Base-by-base conservation (phyloP, 768 basidiomycete species). In the Calocera viscosa region DNA sequence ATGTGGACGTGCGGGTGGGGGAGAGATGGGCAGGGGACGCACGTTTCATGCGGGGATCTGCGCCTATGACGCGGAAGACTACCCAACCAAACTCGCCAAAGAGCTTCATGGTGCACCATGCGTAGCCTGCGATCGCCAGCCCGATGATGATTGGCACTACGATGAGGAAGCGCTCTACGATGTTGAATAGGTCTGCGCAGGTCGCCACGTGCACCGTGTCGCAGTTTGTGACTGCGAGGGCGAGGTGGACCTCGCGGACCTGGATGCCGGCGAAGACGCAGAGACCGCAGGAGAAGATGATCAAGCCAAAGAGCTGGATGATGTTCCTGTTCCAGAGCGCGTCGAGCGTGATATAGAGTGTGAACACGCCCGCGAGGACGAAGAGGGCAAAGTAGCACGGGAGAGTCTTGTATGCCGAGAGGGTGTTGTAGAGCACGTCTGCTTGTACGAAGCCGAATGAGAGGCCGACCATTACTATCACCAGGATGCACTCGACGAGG, bases 31-130 rank as follows among this genome's bases (percentile, higher is more conserved):
- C 66, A 33, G 10, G 28, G n/a, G n/a, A n/a, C 84, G 67, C 69
- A 90, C 91, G 82, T 77, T 91, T 92, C 83, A 89, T 86, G 71
- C 81, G 87, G 10, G 88, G 88, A 71, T 91, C 89, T 35, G 91
- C 91, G 32, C 71, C 90, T 24, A 92, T 90, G 38, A 89, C 85
- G 72, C 91, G 91, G 79, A 93, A 93, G 73, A 93, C 89, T 41
- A 89, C 90, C 91, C 91, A 93, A 49, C 91, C 91, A 73, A 93
- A 93, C 76, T 93, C 91, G 49, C 78, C 81, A 70, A 86, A 93
- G 2, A 93, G 81, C 71, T 85, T 77, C 71, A 82, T 85, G 69
- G 88, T 80, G 78, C 82, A 88, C 76, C 84, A 90, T 22, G 86
- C 73, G 77, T 92, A 76, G 32, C 82, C 71, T 26, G 88, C 63